Conservation (phyloP, 805 yeast species). For the Hyphopichia homilentoma region DNA sequence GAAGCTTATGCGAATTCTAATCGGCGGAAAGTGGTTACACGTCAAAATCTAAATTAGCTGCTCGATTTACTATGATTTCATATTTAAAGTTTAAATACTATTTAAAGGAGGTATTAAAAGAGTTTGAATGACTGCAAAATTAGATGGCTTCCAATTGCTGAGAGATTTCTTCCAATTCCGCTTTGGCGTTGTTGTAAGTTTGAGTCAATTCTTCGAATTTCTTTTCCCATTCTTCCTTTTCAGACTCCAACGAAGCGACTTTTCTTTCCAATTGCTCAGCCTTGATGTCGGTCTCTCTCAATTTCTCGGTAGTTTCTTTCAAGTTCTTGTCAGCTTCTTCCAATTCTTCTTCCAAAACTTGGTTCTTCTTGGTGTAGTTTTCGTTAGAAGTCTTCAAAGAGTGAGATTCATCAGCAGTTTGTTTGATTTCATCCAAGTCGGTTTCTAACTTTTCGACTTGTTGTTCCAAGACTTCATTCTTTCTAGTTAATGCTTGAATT, state of each 20-base stretch:
- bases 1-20: no score
- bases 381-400: slow-evolving; percentile 88
- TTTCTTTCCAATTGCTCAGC: slow-evolving; percentile 95
- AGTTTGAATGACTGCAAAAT: no score
- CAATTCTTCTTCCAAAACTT: slow-evolving; percentile 83
- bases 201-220: slow-evolving; percentile 84
- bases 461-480: slow-evolving; percentile 84
- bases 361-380: slow-evolving; percentile 83
- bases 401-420: slow-evolving; percentile 86
- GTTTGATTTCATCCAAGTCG: slow-evolving; percentile 71
- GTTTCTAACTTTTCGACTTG: slow-evolving; percentile 75
- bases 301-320: slow-evolving; percentile 89
- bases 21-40: no score
- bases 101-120: no score
- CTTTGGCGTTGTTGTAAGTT: slow-evolving; percentile 79
- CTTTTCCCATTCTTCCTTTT: slow-evolving; percentile 86
- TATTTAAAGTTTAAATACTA: no score
- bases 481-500: slow-evolving; percentile 87
- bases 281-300: slow-evolving; percentile 93
- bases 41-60: no score
- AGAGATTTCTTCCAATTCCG: slow-evolving; percentile 94
- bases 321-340: slow-evolving; percentile 87
- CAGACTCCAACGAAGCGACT: slow-evolving; percentile 86
- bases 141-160: slow-evolving; percentile 84
- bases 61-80: no score